These are phyloP conservation scores for Graphiopsis chlorocephala DNA, from an alignment of 2,329 filamentous ascomycete genomes.

Conservation along the genomic window DNA sequence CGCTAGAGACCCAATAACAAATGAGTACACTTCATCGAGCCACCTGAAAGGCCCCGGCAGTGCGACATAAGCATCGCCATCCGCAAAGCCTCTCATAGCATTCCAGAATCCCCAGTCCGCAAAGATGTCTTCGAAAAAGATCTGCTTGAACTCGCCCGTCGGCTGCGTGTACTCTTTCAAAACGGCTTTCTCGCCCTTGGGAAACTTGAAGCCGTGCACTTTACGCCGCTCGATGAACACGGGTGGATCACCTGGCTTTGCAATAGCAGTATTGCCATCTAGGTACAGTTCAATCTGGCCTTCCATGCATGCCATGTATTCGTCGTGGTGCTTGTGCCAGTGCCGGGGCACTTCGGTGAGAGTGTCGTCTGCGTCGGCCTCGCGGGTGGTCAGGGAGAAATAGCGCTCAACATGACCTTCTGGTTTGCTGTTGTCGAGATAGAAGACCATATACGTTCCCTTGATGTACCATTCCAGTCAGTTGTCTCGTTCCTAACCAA, in stretches of 20 bases:
- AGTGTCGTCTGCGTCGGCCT: slow-evolving; percentile 16
- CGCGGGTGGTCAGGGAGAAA: slow-evolving; percentile 17
- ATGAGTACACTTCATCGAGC: slow-evolving; percentile 18
- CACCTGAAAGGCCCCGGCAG: slow-evolving; percentile 17
- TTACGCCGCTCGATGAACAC: slow-evolving; percentile 17
- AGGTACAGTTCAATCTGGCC: slow-evolving; percentile 19
- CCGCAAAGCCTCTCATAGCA: slow-evolving; percentile 17
- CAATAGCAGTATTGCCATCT: slow-evolving; percentile 12
- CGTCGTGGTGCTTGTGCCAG: slow-evolving; percentile 23
- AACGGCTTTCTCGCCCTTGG: slow-evolving; percentile 7
- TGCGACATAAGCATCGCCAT: slow-evolving; percentile 20
- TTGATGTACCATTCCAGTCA: background rate
- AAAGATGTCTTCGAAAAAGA: slow-evolving; percentile 18
- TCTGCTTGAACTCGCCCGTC: slow-evolving; percentile 20
- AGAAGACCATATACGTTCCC: slow-evolving; percentile 19
- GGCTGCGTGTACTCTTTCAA: slow-evolving; percentile 20
- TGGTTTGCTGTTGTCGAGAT: slow-evolving; percentile 17
- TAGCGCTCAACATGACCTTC: slow-evolving; percentile 10
- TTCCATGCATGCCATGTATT: slow-evolving; percentile 17
- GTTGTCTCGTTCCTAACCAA: background rate
- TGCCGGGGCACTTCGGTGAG: slow-evolving; percentile 16
- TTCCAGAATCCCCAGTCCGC: slow-evolving; percentile 14
- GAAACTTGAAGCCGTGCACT: slow-evolving; percentile 21
- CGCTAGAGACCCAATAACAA: slow-evolving; percentile 11
- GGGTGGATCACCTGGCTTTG: slow-evolving; percentile 7